Base-by-base conservation (phyloP, 305 asterid species). In the Solanum chacoense region DNA sequence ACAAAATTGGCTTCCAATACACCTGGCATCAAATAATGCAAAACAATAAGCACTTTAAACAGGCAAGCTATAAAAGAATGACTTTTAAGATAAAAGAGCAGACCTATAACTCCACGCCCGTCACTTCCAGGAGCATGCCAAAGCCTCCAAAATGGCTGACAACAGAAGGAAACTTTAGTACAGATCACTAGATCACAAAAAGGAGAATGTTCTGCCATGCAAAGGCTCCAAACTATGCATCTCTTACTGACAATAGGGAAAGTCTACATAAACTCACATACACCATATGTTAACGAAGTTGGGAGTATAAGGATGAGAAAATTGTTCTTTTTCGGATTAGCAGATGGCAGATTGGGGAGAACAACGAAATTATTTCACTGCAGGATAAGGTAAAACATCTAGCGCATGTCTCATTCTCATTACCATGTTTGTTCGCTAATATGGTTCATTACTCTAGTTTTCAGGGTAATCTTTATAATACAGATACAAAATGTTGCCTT, bases 41-140 rank as follows among this genome's bases (percentile, higher is more conserved):
- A 8, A 37, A 74, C 36, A 83, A 29, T 89, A 89, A 87, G 91
- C 91, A 89, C 91, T 90, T 89, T 85, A 35, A 89, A 22, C n/a
- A 65, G 74, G 79, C 76, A 89, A 73, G 91, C 38, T 84, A 85
- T 26, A 69, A 87, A 78, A 42, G 85, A 29, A 79, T 29, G 78
- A 38, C 83, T 86, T 73, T 84, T 63, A 74, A 63, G 75, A 72
- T 29, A 38, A 32, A 88, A 35, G 78, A 87, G 28, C 89, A 81
- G 92, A 97, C 99, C 99, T 92, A 98, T 98, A 75, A 98, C 99
- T 92, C 99, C 99, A 91, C 99, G 99, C 76, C 99, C 99, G 85
- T 98, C 99, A 69, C 98, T 96, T 88, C 99, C 99, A 90, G 98
- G 94, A 85, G 99, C 92, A 93, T 95, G 96, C 99, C 99, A 98